Evolutionary conservation across 1,284 basidiomycete species (phyloP), one percentile per base, ranked within the genome.

Genomic region (Pseudozyma sp.): DNA sequence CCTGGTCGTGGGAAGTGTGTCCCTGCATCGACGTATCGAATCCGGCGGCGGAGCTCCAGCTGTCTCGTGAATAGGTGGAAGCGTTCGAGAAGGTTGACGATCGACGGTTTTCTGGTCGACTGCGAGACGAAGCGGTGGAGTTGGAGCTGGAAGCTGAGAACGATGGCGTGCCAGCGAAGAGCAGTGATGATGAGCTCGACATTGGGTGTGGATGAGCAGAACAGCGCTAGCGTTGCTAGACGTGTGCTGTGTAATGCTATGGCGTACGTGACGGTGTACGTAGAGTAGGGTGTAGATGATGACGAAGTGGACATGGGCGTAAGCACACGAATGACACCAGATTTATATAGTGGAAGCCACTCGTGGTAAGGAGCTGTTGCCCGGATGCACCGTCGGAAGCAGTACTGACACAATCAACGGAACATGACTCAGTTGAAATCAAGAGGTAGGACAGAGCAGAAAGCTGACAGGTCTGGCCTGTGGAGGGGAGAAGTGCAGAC

Each of bases 21-120:
- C 65, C 58, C 31, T 57, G 58, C 3, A 40, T 57, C 30, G 65
- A 68, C 7, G 58, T 24, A 4, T 62, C 59, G 4, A 59, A 68
- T 0, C 54, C 65, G 24, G 46, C 54, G 14, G 40, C 54, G 30
- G 65, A 68, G 65, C 65, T 57, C 65, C 65, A 68, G 54, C 58
- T 62, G 58, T 62, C 59, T 29, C 65, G 45, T 39, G 65, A 58
- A 43, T 68, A 68, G 35, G 43, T 39, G 30, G 65, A 68, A n/a
- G 47, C 34, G 54, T 52, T 53, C 19, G 65, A 68, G 29, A 57
- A 68, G 42, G 44, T 62, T 17, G 59, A 68, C 14, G 51, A 49
- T 30, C 59, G 49, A 31, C 50, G 58, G 50, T 53, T 30, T 4
- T 58, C 50, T 50, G 65, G 59, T 56, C 51, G 65, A 31, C 44